Evolutionary conservation across 495 filamentous ascomycete genomes (phyloP).

Genomic region (Diplogelasinospora grovesii): DNA sequence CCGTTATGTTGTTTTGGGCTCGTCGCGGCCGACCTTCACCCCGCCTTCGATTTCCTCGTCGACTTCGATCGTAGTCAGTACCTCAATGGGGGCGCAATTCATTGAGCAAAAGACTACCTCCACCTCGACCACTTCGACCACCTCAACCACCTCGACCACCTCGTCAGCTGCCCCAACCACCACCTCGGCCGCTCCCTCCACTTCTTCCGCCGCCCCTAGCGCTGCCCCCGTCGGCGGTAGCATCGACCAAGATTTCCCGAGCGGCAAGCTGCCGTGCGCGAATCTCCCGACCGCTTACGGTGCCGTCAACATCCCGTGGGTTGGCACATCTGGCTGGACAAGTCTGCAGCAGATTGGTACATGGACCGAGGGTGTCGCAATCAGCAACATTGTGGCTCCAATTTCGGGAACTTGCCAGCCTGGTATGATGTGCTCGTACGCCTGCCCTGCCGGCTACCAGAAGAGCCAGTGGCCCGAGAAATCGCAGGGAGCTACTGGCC

Average conservation of each 20-base stretch:
- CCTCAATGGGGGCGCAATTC: constrained; percentile 26
- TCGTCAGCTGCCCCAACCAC: constrained; percentile 19
- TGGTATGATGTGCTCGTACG: constrained; percentile 82
- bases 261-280: constrained; percentile 63
- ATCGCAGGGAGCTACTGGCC: constrained; percentile 68
- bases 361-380: constrained; percentile 28
- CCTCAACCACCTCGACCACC: constrained; percentile 5
- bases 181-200: constrained; percentile 12
- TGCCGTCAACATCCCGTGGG: constrained; percentile 62
- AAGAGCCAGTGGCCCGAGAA: constrained; percentile 84
- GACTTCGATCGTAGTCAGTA: constrained; percentile 15
- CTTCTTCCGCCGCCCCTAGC: constrained; percentile 15
- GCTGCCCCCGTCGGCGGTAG: constrained; percentile 38
- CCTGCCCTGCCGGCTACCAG: constrained; percentile 84
- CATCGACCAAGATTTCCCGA: constrained; percentile 66
- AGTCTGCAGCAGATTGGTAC: constrained; percentile 60
- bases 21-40: constrained; percentile 37
- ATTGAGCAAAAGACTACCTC: constrained; percentile 23
- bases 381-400: constrained; percentile 54
- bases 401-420: constrained; percentile 55
- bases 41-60: constrained; percentile 27
- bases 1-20: constrained; percentile 43
- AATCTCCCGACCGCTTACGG: constrained; percentile 80
- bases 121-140: constrained; percentile 5
- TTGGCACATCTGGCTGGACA: constrained; percentile 66